These are phyloP conservation scores for Lanmaoa pseudosensibilis DNA, from an alignment of 768 basidiomycete genomes.

Conservation along the genomic window DNA sequence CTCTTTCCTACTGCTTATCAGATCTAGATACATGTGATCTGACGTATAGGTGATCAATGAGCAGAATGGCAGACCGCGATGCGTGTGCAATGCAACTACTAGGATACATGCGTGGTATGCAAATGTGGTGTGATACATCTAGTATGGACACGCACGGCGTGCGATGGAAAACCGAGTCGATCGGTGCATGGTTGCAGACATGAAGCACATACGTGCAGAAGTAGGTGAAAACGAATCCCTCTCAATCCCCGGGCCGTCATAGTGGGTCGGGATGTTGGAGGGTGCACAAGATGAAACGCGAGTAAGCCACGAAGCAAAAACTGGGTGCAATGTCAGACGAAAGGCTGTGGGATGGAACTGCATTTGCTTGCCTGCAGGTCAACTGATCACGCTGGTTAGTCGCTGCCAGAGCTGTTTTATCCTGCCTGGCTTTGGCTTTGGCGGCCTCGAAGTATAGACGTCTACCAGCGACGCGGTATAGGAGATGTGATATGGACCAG, in stretches of 20 bases:
- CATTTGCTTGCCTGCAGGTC: constrained; percentile 8
- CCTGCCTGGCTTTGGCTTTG: constrained; percentile 23
- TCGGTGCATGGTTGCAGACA: constrained; percentile 17
- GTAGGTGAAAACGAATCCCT: not conserved
- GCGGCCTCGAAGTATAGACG: constrained; percentile 12
- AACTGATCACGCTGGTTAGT: constrained; percentile 21
- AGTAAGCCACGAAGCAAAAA: not conserved
- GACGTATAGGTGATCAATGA: constrained; percentile 12
- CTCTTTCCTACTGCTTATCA: constrained; percentile 9
- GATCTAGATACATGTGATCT: constrained; percentile 15
- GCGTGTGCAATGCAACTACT: constrained; percentile 14
- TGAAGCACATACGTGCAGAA: constrained; percentile 11
- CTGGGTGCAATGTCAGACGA: not conserved
- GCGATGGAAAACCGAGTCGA: constrained; percentile 20
- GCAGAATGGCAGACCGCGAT: constrained; percentile 7
- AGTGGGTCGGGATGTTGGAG: not conserved
- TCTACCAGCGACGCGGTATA: constrained; percentile 35
- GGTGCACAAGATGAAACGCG: not conserved
- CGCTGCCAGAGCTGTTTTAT: constrained; percentile 31
- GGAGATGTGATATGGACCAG: constrained; percentile 33
- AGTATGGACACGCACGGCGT: constrained; percentile 27
- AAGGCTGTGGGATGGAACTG: not conserved
- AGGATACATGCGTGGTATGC: constrained; percentile 22
- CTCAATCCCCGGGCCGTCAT: not conserved
- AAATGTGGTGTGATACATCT: constrained; percentile 10